phyloP scores from a whole-genome alignment of 164 flowering plant species.

The Stephania yunnanensis region DNA sequence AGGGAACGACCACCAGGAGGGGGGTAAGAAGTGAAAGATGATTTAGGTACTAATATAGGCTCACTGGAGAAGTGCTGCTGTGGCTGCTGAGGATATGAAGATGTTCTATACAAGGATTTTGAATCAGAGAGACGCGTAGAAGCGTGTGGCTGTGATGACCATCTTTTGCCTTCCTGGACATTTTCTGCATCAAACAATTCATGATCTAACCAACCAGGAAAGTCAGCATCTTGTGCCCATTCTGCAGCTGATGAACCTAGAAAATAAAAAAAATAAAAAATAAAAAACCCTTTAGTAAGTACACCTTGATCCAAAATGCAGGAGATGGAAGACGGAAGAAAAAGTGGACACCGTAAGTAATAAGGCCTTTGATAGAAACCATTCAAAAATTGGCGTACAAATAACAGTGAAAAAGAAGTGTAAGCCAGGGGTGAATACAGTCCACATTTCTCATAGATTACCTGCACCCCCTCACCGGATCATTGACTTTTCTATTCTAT shows the following conservation, averaged over 20 bases:
- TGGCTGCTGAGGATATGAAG: constrained; percentile 69
- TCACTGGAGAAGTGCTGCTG: constrained; percentile 54
- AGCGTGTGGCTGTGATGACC: constrained; percentile 70
- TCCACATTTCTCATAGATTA: neutral
- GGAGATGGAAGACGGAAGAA: neutral
- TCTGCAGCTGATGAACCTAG: constrained; percentile 74
- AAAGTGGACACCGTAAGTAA: neutral
- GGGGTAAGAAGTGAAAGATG: constrained; percentile 66
- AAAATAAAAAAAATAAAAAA: neutral
- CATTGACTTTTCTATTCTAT: constrained; percentile 3
- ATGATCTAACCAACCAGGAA: constrained; percentile 51
- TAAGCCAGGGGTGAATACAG: no score
- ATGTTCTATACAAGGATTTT: constrained; percentile 68
- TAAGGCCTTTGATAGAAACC: no score
- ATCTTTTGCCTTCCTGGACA: constrained; percentile 45
- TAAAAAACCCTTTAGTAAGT: constrained; percentile 1
- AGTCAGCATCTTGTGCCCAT: constrained; percentile 59
- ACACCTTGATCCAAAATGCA: neutral
- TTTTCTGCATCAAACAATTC: constrained; percentile 38
- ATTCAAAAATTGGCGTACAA: no score
- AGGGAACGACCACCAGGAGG: constrained; percentile 64
- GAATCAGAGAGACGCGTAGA: constrained; percentile 34
- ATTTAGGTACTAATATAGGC: constrained; percentile 54
- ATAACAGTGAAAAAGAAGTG: no score
- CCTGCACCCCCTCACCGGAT: no score